Base-by-base conservation (phyloP, 2,329 filamentous ascomycete species). In the Colletotrichum kahawae region DNA sequence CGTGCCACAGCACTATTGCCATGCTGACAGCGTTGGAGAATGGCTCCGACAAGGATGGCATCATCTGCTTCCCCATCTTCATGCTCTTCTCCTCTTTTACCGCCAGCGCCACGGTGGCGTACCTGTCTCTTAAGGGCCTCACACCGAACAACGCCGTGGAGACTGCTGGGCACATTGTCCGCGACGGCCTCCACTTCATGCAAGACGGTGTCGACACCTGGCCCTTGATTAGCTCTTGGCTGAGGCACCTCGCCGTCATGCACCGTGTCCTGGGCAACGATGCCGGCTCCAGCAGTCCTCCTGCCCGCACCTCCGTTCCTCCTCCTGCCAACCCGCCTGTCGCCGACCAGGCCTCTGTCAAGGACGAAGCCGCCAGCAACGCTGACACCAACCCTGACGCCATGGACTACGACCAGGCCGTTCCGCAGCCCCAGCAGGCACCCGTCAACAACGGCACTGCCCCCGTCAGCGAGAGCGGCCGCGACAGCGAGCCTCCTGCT, bases 1-100 rank as follows among this genome's bases (percentile, higher is more conserved):
- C 90, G 5, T 91, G 90, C 76, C 90, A 92, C 78, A 89, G 87
- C 80, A 90, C 91, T 75, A 89, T 91, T 64, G 87, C 88, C 7
- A 87, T 91, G 70, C 84, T 92, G 24, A 85, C 87, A 5, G 88
- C 90, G 2, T 87, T 92, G 4, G 90, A 92, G 81, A 82, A 85
- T 13, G 89, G 90, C 12, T 85, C 87, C 2, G 90, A 92, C 67
- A 92, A 92, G 83, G 89, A 92, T 69, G 85, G 86, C 29, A 85
- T 88, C n/a, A 84, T 89, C n/a, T 91, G 88, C 81, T 91, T 92
- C 82, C 90, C 90, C 48, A 90, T 92, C 70, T 91, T 91, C 76
- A 92, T 92, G 90, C 84, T 92, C 14, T 92, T 92, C 80, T 90
- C 90, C 0, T 88, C 90, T 66, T 92, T 92, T 76, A 92, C 90